phyloP scores from a whole-genome alignment of 768 basidiomycete species.

The Paxillus rubicundulus region DNA sequence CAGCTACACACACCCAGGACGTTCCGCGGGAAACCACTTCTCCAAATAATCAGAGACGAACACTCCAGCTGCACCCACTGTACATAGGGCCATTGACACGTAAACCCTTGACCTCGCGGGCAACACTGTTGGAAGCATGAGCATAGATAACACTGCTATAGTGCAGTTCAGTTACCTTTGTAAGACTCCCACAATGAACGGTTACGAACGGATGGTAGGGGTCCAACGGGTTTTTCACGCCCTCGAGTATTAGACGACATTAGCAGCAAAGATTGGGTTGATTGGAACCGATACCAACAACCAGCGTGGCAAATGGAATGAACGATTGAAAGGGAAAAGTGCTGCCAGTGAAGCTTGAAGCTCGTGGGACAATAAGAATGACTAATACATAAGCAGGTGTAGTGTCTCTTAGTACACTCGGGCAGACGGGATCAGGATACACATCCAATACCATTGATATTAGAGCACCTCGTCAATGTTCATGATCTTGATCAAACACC shows the following conservation, averaged over 20 bases:
- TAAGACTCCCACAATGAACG: constrained; percentile 44
- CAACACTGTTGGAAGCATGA: constrained; percentile 39
- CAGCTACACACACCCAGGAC: not conserved
- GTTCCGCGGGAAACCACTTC: constrained; percentile 31
- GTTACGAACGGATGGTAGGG: constrained; percentile 8
- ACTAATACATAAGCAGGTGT: no score
- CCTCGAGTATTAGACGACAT: constrained; percentile 12
- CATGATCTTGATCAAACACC: no score
- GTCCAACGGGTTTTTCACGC: constrained; percentile 4
- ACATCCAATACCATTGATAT: no score
- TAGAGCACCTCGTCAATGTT: no score
- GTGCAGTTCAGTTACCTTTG: constrained; percentile 30
- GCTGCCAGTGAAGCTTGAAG: no score
- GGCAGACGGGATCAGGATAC: no score
- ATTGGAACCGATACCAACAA: no score
- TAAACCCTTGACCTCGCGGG: constrained; percentile 52
- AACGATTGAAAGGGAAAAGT: no score
- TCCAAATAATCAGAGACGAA: constrained; percentile 52
- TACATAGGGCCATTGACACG: constrained; percentile 48
- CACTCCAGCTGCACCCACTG: constrained; percentile 46
- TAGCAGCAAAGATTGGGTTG: constrained; percentile 2
- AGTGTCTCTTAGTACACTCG: no score
- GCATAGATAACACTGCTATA: constrained; percentile 8
- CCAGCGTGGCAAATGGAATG: no score
- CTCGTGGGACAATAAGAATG: no score